Base-by-base conservation (phyloP, 2,329 filamentous ascomycete genomes). In the Dothideomycetes sp. region DNA sequence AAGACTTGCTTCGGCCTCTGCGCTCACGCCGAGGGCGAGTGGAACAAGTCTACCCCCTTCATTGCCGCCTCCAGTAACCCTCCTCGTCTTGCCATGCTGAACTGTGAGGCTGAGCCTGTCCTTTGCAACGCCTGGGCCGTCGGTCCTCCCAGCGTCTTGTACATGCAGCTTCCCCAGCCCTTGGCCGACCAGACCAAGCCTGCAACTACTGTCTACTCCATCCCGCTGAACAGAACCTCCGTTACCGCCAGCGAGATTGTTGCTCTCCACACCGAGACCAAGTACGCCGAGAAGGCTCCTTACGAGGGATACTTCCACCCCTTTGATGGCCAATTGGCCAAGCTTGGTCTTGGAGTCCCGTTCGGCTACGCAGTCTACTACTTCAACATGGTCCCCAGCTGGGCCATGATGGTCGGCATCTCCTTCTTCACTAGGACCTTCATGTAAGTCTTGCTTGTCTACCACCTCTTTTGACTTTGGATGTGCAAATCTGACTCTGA, bases 1-100 rank as follows among this genome's bases (percentile, higher is more conserved):
- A 81, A 78, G 65, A 86, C 83, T 22, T 89, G 84, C 65, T 80
- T 72, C 55, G 83, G 81, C 50, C 69, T 74, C 53, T 89, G 84
- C 61, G 68, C 55, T 31, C 68, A 65, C 44, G 62, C 79, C 38
- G 81, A 85, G 53, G 63, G 65, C 42, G 81, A 80, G 17, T 71
- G 65, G 63, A 69, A 70, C 51, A 65, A 69, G 56, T 45, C 61
- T 24, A 45, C 51, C 14, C 38, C 49, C 3, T 68, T 79, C 53
- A 75, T 87, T 52, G 72, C 79, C 24, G 61, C 66, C 5, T 63
- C 73, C 42, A 69, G 77, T 36, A 68, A 70, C 40, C 64, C 77
- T 37, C 83, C 83, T 34, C 74, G 84, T 56, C 72, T 84, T 50
- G 84, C 68, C 40, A 62, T 76, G 46, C 57, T 88, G 52, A 77